A percentile compares a stretch with the other conserved stretches of the same genome.
These are phyloP conservation scores for Solanum hybrid DNA, from an alignment of 305 asterid genomes.

Conservation along the genomic window DNA sequence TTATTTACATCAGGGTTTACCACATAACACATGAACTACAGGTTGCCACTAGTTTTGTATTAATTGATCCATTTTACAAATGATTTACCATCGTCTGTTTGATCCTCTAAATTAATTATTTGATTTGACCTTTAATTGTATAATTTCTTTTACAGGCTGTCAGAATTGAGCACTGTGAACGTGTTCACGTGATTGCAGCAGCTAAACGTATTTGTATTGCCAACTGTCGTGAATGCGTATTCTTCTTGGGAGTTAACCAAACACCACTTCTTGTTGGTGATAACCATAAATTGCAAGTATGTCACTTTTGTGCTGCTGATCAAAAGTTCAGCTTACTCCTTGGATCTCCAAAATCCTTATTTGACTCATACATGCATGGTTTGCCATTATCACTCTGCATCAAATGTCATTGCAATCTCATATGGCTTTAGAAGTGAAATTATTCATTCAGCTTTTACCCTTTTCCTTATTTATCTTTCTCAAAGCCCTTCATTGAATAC, in stretches of 20 bases:
- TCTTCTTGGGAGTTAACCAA: conserved; percentile 96
- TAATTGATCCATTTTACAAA: not conserved
- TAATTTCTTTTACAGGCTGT: conserved; percentile 54
- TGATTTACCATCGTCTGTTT: not conserved
- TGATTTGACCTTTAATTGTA: not conserved
- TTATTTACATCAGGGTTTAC: not conserved
- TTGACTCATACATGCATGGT: not conserved
- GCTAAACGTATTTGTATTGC: conserved; percentile 91
- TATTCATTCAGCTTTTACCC: not conserved
- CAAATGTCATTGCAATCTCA: not conserved
- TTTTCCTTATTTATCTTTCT: not conserved
- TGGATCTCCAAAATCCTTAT: not conserved
- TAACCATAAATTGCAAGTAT: conserved; percentile 95
- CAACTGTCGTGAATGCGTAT: conserved; percentile 94
- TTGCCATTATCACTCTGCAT: not conserved
- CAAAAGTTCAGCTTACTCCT: not conserved
- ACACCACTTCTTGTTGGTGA: conserved; percentile 97
- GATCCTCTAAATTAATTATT: not conserved
- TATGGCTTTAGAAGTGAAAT: not conserved
- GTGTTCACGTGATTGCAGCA: conserved; percentile 89
- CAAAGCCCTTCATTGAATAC: not conserved
- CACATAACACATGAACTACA: not conserved
- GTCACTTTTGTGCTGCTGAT: not conserved
- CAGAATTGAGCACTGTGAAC: conserved; percentile 98
- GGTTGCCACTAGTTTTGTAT: not conserved